Percentiles rank a stretch among this genome's conserved stretches.
Evolutionary conservation across 306 rosid genomes (phyloP).

Genomic region (Fagus sylvatica): DNA sequence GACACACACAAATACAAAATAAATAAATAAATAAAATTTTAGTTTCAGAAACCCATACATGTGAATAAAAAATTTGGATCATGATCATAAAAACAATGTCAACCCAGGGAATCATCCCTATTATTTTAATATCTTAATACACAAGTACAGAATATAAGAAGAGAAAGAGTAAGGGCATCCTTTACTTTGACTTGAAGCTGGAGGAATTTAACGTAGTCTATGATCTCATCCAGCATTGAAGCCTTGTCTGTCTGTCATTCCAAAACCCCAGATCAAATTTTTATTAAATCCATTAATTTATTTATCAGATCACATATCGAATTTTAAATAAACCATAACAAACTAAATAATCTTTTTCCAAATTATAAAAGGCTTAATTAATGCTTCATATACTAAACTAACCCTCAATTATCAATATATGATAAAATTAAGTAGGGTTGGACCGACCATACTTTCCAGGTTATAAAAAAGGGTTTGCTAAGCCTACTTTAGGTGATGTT

Average conservation of each 20-base stretch:
- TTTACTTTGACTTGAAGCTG: constrained; percentile 98
- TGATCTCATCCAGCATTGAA: constrained; percentile 99
- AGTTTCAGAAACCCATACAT: not conserved
- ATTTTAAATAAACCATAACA: not conserved
- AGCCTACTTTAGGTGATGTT: too few relatives aligned
- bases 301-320: not conserved
- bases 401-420: too few relatives aligned
- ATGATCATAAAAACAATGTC: constrained; percentile 26
- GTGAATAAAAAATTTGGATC: not conserved
- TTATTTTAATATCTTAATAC: not conserved
- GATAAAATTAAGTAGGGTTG: too few relatives aligned
- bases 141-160: not conserved
- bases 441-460: too few relatives aligned
- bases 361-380: not conserved
- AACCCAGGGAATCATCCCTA: constrained; percentile 26
- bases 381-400: not conserved
- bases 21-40: not conserved
- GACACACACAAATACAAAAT: not conserved
- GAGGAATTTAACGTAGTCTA: constrained; percentile 91
- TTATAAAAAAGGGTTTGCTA: too few relatives aligned
- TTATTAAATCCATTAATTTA: not conserved
- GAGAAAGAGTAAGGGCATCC: constrained; percentile 4
- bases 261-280: constrained; percentile 24
- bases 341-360: not conserved
- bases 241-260: constrained; percentile 95